Percentiles rank a stretch among this genome's conserved stretches.
phyloP scores from a whole-genome alignment of 1,284 basidiomycete species.

The Leccinum glutinopallens region DNA sequence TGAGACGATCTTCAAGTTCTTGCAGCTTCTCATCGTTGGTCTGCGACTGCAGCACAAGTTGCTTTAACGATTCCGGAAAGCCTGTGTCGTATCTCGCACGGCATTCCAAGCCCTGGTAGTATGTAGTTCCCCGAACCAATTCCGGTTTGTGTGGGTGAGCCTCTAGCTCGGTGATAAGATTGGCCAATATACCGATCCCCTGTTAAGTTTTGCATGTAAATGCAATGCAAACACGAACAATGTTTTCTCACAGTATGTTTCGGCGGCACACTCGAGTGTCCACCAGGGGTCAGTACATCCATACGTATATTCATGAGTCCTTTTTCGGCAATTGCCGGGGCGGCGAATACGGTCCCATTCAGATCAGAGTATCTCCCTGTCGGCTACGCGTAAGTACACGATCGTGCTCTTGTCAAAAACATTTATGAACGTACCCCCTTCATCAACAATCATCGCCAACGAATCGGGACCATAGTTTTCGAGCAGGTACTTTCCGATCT shows the following conservation, averaged over 20 bases:
- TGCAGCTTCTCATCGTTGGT: conserved; percentile 31
- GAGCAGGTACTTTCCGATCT: conserved; percentile 49
- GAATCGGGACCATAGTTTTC: conserved; percentile 53
- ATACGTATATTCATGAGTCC: conserved; percentile 62
- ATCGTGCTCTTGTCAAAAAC: not conserved
- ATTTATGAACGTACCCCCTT: conserved; percentile 39
- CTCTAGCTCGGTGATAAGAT: conserved; percentile 55
- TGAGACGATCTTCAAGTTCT: conserved; percentile 35
- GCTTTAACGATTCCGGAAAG: conserved; percentile 34
- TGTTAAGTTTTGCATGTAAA: conserved; percentile 23
- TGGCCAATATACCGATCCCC: conserved; percentile 59
- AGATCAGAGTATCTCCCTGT: conserved; percentile 39
- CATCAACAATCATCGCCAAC: conserved; percentile 58
- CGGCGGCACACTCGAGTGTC: conserved; percentile 68
- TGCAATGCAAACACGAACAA: not conserved
- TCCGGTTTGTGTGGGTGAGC: conserved; percentile 44
- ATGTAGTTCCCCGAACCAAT: conserved; percentile 36
- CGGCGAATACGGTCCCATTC: conserved; percentile 45
- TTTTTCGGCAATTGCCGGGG: conserved; percentile 64
- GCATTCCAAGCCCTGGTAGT: conserved; percentile 31
- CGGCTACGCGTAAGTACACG: not conserved
- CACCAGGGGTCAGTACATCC: conserved; percentile 58
- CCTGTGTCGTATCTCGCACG: conserved; percentile 28
- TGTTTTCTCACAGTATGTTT: conserved; percentile 56
- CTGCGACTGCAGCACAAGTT: conserved; percentile 31